These are phyloP conservation scores for Rhizodiscina lignyota DNA, from an alignment of 495 filamentous ascomycete species.

Conservation along the genomic window DNA sequence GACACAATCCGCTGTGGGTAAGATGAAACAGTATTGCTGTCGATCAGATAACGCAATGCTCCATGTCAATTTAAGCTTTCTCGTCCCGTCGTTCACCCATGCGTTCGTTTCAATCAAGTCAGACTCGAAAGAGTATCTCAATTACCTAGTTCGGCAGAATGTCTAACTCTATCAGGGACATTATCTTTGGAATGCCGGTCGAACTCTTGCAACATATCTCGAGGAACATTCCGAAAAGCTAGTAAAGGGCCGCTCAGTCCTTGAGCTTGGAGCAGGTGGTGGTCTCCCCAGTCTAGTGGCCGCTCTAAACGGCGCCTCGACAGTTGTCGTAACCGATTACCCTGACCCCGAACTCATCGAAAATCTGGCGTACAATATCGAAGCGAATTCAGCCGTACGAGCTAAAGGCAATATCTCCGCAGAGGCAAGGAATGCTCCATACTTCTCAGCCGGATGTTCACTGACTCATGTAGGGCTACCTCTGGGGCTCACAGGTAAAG, in stretches of 20 bases:
- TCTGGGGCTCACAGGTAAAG: slow-evolving; percentile 53
- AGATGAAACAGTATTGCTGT: slow-evolving; percentile 7
- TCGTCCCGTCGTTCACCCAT: neutral
- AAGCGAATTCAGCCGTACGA: slow-evolving; percentile 9
- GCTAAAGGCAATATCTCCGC: slow-evolving; percentile 20
- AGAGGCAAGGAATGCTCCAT: slow-evolving; percentile 8
- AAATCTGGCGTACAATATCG: slow-evolving; percentile 60
- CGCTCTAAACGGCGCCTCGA: slow-evolving; percentile 46
- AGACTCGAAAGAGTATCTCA: no score
- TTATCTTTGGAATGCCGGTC: slow-evolving; percentile 78
- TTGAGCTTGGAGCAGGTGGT: slow-evolving; percentile 82
- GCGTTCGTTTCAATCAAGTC: no score
- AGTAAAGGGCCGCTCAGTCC: slow-evolving; percentile 43
- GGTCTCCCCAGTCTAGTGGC: slow-evolving; percentile 71
- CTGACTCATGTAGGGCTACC: slow-evolving; percentile 41
- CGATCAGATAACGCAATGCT: neutral
- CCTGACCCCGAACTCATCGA: slow-evolving; percentile 64
- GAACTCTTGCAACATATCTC: slow-evolving; percentile 58
- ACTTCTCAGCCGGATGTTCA: slow-evolving; percentile 9
- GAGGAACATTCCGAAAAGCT: slow-evolving; percentile 41
- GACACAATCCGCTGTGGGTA: slow-evolving; percentile 80
- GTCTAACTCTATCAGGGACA: slow-evolving; percentile 39
- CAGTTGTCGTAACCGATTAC: slow-evolving; percentile 75
- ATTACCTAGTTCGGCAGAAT: neutral
- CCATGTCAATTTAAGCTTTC: slow-evolving; percentile 1